A percentile compares a stretch with the other conserved stretches of the same genome.
These are phyloP conservation scores for Paecilomyces fulvus DNA, from an alignment of 2,329 filamentous ascomycete genomes.

Conservation along the genomic window DNA sequence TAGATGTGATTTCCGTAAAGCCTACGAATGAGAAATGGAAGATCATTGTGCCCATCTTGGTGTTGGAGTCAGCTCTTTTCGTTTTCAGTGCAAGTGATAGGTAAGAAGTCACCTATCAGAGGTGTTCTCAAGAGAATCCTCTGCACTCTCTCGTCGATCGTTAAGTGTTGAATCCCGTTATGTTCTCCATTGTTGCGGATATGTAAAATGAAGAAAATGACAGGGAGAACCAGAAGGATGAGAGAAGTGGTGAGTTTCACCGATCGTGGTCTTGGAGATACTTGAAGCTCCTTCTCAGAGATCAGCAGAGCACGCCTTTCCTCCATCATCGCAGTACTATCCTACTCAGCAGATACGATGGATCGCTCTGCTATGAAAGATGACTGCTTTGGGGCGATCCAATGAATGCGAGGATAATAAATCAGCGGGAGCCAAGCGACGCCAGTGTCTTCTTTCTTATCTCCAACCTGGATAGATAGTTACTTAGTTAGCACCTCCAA, in stretches of 20 bases:
- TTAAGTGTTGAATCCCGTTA: constrained; percentile 3
- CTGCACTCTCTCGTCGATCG: constrained; percentile 32
- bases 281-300: not conserved
- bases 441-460: not conserved
- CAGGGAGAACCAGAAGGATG: constrained; percentile 3
- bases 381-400: not conserved
- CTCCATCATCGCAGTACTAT: not conserved
- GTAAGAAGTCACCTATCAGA: constrained; percentile 34
- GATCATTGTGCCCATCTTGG: constrained; percentile 81
- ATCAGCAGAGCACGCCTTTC: not conserved
- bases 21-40: constrained; percentile 63
- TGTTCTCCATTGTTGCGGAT: not conserved
- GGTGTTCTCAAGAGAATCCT: constrained; percentile 39
- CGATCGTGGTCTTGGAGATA: not conserved
- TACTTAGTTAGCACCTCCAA: too few species aligned
- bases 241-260: constrained; percentile 3
- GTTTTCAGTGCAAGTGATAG: not conserved
- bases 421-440: not conserved
- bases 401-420: not conserved
- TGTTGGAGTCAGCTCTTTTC: constrained; percentile 1
- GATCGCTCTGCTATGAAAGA: not conserved
- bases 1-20: constrained; percentile 72
- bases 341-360: not conserved
- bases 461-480: not conserved
- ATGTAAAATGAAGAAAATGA: constrained; percentile 1